phyloP scores from a whole-genome alignment of 169 alveolate species.

The Amoebophrya sp. region DNA sequence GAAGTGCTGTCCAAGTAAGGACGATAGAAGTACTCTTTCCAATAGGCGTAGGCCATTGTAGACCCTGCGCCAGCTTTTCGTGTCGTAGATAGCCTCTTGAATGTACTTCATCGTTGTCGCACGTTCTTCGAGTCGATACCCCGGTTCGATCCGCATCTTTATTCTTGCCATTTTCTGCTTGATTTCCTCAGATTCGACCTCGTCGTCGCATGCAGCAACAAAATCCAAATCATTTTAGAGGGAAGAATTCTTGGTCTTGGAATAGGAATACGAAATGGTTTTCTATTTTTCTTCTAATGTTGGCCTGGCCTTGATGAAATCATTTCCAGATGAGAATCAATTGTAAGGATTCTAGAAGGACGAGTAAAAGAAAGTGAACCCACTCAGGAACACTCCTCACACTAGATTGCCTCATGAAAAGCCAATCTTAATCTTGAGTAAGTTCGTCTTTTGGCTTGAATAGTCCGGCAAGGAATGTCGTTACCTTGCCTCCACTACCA shows the following conservation, averaged over 20 bases:
- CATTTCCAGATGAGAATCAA: too few relatives aligned
- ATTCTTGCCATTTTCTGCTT: neutral
- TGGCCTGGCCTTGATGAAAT: too few relatives aligned
- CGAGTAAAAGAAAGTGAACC: too few relatives aligned
- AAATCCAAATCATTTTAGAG: too few relatives aligned
- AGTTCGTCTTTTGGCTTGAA: neutral
- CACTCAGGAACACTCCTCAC: too few relatives aligned
- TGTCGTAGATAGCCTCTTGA: neutral
- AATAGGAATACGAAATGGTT: too few relatives aligned
- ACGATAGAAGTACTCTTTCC: neutral
- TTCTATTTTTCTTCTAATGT: too few relatives aligned
- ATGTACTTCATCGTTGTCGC: neutral
- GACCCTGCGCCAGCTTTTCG: neutral
- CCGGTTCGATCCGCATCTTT: constrained; percentile 7
- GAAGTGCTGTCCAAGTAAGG: neutral
- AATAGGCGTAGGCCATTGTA: neutral
- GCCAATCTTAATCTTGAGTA: too few relatives aligned
- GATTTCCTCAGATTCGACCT: neutral
- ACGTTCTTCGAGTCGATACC: neutral
- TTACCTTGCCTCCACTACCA: neutral
- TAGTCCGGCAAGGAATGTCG: neutral
- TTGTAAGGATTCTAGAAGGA: too few relatives aligned
- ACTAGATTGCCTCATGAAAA: too few relatives aligned
- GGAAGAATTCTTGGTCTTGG: too few relatives aligned
- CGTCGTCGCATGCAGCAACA: neutral